phyloP scores from a whole-genome alignment of 305 asterid genomes.

The Fraxinus baroniana region DNA sequence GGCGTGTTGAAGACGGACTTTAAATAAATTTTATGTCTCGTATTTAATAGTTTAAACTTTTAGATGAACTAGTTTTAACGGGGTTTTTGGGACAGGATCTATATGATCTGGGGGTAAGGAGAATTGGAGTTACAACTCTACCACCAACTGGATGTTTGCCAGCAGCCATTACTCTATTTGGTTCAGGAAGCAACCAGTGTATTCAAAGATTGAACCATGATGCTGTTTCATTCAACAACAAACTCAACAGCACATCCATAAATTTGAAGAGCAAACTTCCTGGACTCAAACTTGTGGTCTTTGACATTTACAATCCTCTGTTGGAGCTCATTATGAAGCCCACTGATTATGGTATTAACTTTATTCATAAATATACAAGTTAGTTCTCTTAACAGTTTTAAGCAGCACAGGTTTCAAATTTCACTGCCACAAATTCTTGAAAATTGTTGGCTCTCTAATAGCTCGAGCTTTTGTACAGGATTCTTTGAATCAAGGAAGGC shows the following conservation, averaged over 20 bases:
- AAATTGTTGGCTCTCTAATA: not conserved
- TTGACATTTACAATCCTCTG: slow-evolving; percentile 73
- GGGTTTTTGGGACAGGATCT: slow-evolving; percentile 38
- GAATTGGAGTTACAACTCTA: slow-evolving; percentile 78
- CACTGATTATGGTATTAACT: slow-evolving; percentile 45
- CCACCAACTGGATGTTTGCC: slow-evolving; percentile 93
- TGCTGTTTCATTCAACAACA: slow-evolving; percentile 63
- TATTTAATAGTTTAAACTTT: not conserved
- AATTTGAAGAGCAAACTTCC: slow-evolving; percentile 47
- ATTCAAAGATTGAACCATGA: slow-evolving; percentile 65
- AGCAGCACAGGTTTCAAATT: not conserved
- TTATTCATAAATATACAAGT: not conserved
- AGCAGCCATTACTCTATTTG: slow-evolving; percentile 70
- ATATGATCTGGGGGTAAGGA: slow-evolving; percentile 67
- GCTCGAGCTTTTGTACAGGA: slow-evolving; percentile 33
- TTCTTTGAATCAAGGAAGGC: slow-evolving; percentile 72
- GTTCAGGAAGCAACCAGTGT: slow-evolving; percentile 57
- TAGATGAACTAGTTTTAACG: not conserved
- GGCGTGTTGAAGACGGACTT: not conserved
- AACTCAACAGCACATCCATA: slow-evolving; percentile 56
- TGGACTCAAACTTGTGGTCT: slow-evolving; percentile 74
- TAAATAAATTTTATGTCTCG: not conserved
- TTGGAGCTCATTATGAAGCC: slow-evolving; percentile 57
- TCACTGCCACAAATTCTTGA: not conserved
- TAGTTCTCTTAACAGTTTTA: not conserved